Base-by-base conservation (phyloP, 768 basidiomycete genomes). In the Fomitopsis pulvina region DNA sequence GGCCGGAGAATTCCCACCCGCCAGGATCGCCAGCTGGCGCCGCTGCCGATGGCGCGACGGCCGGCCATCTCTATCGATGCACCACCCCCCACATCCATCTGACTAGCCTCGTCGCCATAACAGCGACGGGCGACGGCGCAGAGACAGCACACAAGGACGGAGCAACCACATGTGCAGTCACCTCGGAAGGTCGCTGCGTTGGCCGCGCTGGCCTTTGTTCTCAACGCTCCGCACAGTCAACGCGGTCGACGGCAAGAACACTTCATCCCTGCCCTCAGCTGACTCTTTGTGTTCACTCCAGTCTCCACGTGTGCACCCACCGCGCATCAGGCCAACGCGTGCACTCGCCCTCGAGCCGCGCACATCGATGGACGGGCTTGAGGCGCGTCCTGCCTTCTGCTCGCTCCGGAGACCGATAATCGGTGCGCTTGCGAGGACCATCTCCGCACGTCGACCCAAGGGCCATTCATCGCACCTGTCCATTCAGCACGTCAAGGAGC, bases 181-280 rank as follows among this genome's bases (percentile, higher is more conserved):
- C n/a, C n/a, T n/a, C n/a, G n/a, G n/a, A n/a, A n/a, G n/a, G n/a
- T n/a, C n/a, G n/a, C n/a, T n/a, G n/a, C n/a, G n/a, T n/a, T n/a
- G 29, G 8, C 29, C 34, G 14, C 7, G 5, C 7, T 6, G 5
- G 34, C 14, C 34, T 37, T 37, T 37, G 34, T 37, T 37, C 34
- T 14, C 34, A 18, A 37, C 34, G 34, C 34, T 18, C 5, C 34
- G 14, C 34, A 8, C 16, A 8, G 39, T 37, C 45, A 4, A 41
- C 27, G n/a, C 27, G 25, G 16, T 39, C 51, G 44, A 40, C 29
- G 37, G 49, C 42, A 43, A 29, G 41, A 32, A 45, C 44, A 12
- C 39, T 20, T n/a, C 27, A 12, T 26, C 54, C 34, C 34, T 18
- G 14, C 16, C 30, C 34, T 37, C 34, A 37, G 34, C 34, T 37